phyloP scores from a whole-genome alignment of 164 flowering plant species.

The Piper betle region DNA sequence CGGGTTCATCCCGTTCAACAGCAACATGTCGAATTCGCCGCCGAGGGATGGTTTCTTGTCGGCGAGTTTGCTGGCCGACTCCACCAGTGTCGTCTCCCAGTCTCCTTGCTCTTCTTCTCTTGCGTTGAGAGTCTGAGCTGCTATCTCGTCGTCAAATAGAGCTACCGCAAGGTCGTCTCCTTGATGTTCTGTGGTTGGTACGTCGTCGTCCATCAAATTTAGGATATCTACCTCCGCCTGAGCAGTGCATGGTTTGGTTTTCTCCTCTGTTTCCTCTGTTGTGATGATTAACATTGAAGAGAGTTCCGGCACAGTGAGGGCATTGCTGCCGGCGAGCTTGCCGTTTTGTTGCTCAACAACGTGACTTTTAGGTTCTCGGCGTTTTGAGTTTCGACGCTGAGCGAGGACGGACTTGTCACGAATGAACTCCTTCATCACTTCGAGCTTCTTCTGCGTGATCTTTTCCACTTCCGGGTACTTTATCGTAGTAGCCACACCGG shows the following conservation, averaged over 20 bases:
- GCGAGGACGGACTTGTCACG: conserved; percentile 13
- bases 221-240: conserved; percentile 15
- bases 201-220: conserved; percentile 27
- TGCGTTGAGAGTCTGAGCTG: conserved; percentile 20
- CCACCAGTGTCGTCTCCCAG: conserved; percentile 64
- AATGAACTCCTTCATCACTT: conserved; percentile 37
- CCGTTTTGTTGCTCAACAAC: not conserved
- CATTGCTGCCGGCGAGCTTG: not conserved
- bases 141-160: conserved; percentile 35
- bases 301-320: conserved; percentile 1
- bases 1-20: conserved; percentile 53
- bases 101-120: conserved; percentile 26
- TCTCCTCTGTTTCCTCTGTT: not conserved
- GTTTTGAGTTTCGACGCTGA: not conserved
- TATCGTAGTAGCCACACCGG: conserved; percentile 9
- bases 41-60: conserved; percentile 22
- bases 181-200: conserved; percentile 23
- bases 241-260: not conserved
- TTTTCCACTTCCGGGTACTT: conserved; percentile 42
- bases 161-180: conserved; percentile 54
- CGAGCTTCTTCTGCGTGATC: conserved; percentile 28
- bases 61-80: conserved; percentile 26
- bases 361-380: not conserved
- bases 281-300: not conserved
- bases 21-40: conserved; percentile 28